Percentiles rank a stretch among this genome's conserved stretches.
Conservation (phyloP, 2,329 filamentous ascomycete species). For the Scedosporium boydii region DNA sequence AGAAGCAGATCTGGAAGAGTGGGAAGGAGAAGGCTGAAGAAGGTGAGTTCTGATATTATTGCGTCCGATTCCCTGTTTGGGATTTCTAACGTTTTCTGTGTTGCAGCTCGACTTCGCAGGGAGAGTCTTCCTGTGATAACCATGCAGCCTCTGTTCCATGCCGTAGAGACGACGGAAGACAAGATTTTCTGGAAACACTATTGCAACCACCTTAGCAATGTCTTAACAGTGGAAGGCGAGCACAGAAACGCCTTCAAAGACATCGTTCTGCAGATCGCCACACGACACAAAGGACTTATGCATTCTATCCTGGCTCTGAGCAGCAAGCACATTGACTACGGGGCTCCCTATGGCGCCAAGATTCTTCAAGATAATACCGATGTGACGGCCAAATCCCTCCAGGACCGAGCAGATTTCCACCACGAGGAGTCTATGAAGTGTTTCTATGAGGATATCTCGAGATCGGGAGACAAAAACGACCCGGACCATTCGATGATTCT, state of each 20-base stretch:
- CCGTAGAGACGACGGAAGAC: constrained; percentile 72
- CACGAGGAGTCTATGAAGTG: constrained; percentile 44
- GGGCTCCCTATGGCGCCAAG: constrained; percentile 45
- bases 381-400: constrained; percentile 35
- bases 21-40: constrained; percentile 63
- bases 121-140: constrained; percentile 43
- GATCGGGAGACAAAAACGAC: constrained; percentile 28
- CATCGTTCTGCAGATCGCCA: constrained; percentile 72
- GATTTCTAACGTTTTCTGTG: background rate
- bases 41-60: constrained; percentile 28
- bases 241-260: constrained; percentile 78
- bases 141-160: constrained; percentile 62
- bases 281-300: constrained; percentile 74
- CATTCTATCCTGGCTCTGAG: constrained; percentile 80
- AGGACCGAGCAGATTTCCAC: constrained; percentile 44
- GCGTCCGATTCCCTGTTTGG: background rate
- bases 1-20: constrained; percentile 79
- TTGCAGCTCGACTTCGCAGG: constrained; percentile 37
- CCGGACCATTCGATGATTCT: constrained; percentile 36
- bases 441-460: constrained; percentile 36
- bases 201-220: constrained; percentile 65
- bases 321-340: constrained; percentile 62
- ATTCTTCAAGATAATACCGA: constrained; percentile 39
- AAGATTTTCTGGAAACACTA: constrained; percentile 78
- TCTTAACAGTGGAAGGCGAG: constrained; percentile 74